Base-by-base conservation (phyloP, 139 green algal genomes). In the Tetratostichococcus sp. region DNA sequence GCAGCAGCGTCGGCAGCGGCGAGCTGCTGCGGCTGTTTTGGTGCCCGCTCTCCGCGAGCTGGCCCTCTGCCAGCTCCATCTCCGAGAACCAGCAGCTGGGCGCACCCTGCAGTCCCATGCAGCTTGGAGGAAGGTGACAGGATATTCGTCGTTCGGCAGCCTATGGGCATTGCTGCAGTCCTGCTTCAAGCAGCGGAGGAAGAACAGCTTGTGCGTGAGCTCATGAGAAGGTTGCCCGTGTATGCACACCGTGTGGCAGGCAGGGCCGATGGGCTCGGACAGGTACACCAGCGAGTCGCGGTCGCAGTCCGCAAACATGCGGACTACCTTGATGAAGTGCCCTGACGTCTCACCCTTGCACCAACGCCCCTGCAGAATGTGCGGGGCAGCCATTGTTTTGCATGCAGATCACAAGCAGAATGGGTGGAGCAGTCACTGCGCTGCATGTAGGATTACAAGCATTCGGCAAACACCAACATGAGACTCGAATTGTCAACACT, bases 331-430 rank as follows among this genome's bases (percentile, higher is more conserved):
- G 80, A 99, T 97, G 80, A 92, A 99, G 81, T 98, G 89, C 2
- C 89, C 90, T 1, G 88, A 96, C 0, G 93, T 98, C 82, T 99
- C 96, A 1, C 96, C 96, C 78, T 99, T 99, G 83, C 94, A 99
- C 96, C 96, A 99, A 43, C 94, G 87, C 21, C 75, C 91, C 59
- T 93, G 14, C 50, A 62, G 50, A 8, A 50, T n/a, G n/a, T n/a
- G n/a, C n/a, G n/a, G n/a, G n/a, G n/a, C n/a, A n/a, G n/a, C n/a
- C n/a, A n/a, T n/a, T n/a, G n/a, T n/a, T n/a, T n/a, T n/a, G n/a
- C n/a, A n/a, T n/a, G n/a, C n/a, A n/a, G n/a, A n/a, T n/a, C n/a
- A n/a, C n/a, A n/a, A n/a, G n/a, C n/a, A n/a, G n/a, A n/a, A n/a
- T n/a, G n/a, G n/a, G n/a, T n/a, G n/a, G n/a, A n/a, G n/a, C n/a